Evolutionary conservation across 2,329 filamentous ascomycete genomes (phyloP).

Genomic region (Coniochaeta ligniaria): DNA sequence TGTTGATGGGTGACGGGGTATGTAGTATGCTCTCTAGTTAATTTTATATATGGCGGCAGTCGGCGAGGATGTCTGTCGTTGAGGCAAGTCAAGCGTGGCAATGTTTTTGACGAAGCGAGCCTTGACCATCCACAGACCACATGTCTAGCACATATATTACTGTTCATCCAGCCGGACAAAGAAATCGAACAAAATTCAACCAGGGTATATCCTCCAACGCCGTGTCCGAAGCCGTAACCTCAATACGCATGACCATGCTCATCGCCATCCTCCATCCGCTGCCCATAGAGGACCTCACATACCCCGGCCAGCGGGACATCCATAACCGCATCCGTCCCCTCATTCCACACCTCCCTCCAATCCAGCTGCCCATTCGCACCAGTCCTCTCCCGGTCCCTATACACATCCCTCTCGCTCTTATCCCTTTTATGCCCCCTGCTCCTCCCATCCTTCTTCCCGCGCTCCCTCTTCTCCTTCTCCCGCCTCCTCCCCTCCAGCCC

Average conservation of each 20-base stretch:
- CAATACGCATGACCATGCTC: constrained; percentile 9
- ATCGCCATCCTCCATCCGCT: constrained; percentile 25
- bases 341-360: constrained; percentile 82
- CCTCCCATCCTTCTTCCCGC: constrained; percentile 27
- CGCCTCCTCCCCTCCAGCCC: constrained; percentile 25
- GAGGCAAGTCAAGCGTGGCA: not conserved
- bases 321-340: constrained; percentile 94
- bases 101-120: not conserved
- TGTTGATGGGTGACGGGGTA: constrained; percentile 39
- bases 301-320: constrained; percentile 93
- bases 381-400: constrained; percentile 17
- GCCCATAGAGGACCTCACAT: constrained; percentile 87
- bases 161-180: not conserved
- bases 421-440: constrained; percentile 20
- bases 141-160: not conserved
- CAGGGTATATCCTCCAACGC: constrained; percentile 1
- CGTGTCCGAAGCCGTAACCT: no score
- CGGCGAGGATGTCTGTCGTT: not conserved
- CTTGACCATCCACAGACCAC: not conserved
- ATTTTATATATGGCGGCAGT: not conserved
- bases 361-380: constrained; percentile 33
- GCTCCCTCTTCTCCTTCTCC: constrained; percentile 27
- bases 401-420: constrained; percentile 16
- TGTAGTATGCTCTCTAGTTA: not conserved
- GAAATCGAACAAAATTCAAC: not conserved